Evolutionary conservation across 106 monocot species (phyloP).

Genomic region (Dioscorea zingiberensis): DNA sequence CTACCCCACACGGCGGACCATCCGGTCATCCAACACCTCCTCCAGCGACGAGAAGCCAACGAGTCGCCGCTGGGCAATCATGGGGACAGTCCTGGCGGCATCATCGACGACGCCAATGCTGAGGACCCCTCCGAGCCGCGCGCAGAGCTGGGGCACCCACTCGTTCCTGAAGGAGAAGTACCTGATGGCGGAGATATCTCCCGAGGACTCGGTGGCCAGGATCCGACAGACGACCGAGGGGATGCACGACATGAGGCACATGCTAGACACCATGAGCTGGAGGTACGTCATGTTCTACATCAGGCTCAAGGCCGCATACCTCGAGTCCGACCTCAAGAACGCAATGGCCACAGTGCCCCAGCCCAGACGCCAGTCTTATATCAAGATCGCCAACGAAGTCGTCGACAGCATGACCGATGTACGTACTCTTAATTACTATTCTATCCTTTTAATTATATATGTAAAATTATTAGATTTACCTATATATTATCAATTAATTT

Average conservation of each 20-base stretch:
- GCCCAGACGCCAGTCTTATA: slow-evolving; percentile 34
- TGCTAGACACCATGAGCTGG: slow-evolving; percentile 95
- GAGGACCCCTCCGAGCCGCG: not conserved
- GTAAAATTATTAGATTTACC: not conserved
- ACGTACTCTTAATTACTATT: not conserved
- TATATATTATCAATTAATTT: not conserved
- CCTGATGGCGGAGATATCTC: slow-evolving; percentile 62
- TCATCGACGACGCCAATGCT: slow-evolving; percentile 10
- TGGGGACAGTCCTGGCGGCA: not conserved
- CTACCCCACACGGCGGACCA: not conserved
- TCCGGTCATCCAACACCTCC: not conserved
- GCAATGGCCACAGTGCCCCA: slow-evolving; percentile 55
- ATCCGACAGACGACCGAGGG: slow-evolving; percentile 87
- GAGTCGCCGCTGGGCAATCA: slow-evolving; percentile 4
- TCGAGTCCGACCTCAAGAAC: slow-evolving; percentile 80
- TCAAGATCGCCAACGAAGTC: slow-evolving; percentile 64
- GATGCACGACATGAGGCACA: slow-evolving; percentile 55
- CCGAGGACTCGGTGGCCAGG: slow-evolving; percentile 72
- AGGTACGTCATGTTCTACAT: slow-evolving; percentile 72
- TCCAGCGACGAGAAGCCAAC: not conserved
- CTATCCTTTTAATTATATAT: not conserved
- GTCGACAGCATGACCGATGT: slow-evolving; percentile 84
- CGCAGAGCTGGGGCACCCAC: slow-evolving; percentile 57
- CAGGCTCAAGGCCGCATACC: slow-evolving; percentile 62
- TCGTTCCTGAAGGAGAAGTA: slow-evolving; percentile 72